phyloP scores from a whole-genome alignment of 495 filamentous ascomycete species.

The Aspergillus kassunensis region DNA sequence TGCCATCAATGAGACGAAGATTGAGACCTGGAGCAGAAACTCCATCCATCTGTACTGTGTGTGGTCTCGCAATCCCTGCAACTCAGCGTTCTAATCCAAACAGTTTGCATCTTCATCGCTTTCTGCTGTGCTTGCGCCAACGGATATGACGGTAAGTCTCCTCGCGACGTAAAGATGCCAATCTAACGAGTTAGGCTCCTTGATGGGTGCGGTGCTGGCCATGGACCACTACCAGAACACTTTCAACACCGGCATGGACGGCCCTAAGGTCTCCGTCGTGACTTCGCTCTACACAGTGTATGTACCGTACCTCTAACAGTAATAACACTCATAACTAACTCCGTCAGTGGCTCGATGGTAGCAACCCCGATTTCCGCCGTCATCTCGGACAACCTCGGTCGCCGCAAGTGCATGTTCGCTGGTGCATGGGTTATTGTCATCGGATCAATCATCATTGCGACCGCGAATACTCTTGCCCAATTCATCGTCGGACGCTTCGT shows the following conservation, averaged over 20 bases:
- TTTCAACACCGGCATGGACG: conserved; percentile 42
- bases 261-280: conserved; percentile 36
- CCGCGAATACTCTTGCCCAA: conserved; percentile 40
- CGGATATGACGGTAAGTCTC: conserved; percentile 45
- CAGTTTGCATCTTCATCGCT: conserved; percentile 30
- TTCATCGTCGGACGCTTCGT: conserved; percentile 75
- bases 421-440: conserved; percentile 61
- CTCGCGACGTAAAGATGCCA: background rate
- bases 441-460: conserved; percentile 53
- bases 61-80: no score
- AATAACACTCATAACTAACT: background rate
- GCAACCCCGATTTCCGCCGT: conserved; percentile 38
- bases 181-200: conserved; percentile 28
- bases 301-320: conserved; percentile 21
- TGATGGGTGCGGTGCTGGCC: conserved; percentile 47
- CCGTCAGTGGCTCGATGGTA: conserved; percentile 48
- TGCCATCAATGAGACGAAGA: conserved; percentile 53
- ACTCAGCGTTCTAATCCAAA: conserved; percentile 10
- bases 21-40: conserved; percentile 50
- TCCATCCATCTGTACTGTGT: conserved; percentile 55
- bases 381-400: conserved; percentile 47
- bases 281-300: conserved; percentile 52
- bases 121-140: conserved; percentile 50
- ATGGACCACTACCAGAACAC: conserved; percentile 41
- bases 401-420: conserved; percentile 63